phyloP scores from a whole-genome alignment of 2,329 filamentous ascomycete genomes.

The Colletotrichum sidae region DNA sequence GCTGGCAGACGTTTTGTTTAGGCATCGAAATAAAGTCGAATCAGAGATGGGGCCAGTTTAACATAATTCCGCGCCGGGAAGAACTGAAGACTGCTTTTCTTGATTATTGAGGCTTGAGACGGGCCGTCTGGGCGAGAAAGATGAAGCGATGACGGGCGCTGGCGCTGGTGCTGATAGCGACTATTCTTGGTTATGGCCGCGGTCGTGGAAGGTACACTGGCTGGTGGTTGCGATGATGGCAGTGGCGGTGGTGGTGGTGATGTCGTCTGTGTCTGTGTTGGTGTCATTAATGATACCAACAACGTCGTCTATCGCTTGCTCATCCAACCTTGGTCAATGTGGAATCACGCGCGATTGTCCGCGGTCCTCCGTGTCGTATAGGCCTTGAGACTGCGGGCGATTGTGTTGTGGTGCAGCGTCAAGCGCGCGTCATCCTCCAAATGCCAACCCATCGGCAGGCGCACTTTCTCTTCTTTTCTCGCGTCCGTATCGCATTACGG shows the following conservation, averaged over 20 bases:
- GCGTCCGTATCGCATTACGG: too few species aligned
- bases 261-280: not conserved
- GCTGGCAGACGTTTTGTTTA: constrained; percentile 17
- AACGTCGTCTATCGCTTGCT: constrained; percentile 14
- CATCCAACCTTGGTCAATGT: not conserved
- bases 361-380: constrained; percentile 7
- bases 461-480: not conserved
- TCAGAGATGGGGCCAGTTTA: constrained; percentile 1
- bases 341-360: constrained; percentile 9
- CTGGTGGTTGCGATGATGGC: not conserved
- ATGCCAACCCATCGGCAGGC: constrained; percentile 12
- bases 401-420: constrained; percentile 20
- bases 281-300: constrained; percentile 3
- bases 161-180: constrained; percentile 9
- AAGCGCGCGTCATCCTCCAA: constrained; percentile 36
- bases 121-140: constrained; percentile 19
- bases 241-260: not conserved
- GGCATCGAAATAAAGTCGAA: constrained; percentile 33
- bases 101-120: constrained; percentile 12
- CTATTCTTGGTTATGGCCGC: constrained; percentile 13
- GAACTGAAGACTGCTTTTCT: constrained; percentile 11
- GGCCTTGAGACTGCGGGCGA: not conserved
- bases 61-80: not conserved
- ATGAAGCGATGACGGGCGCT: constrained; percentile 15
- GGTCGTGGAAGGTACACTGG: not conserved